These are phyloP conservation scores for Cerrena zonata DNA, from an alignment of 1,284 basidiomycete genomes.

Conservation along the genomic window DNA sequence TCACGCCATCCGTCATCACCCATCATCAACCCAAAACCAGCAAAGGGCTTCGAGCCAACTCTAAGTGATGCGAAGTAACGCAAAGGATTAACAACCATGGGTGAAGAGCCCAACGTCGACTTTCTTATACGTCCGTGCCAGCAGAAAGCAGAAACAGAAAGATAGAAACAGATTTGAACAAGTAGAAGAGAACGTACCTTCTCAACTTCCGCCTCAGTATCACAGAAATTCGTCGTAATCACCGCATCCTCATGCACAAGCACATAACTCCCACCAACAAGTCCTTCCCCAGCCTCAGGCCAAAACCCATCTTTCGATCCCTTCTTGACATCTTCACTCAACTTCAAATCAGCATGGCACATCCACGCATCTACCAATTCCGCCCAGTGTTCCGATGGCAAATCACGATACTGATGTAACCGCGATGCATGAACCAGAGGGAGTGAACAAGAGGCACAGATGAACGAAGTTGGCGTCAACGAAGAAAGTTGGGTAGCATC, in stretches of 20 bases:
- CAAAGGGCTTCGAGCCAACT: conserved; percentile 40
- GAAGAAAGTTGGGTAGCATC: conserved; percentile 60
- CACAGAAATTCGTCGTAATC: conserved; percentile 48
- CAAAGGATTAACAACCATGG: conserved; percentile 48
- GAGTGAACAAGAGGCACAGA: conserved; percentile 72
- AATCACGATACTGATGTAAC: conserved; percentile 61
- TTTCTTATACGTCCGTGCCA: conserved; percentile 76
- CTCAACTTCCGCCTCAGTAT: conserved; percentile 25
- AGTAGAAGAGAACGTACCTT: conserved; percentile 49
- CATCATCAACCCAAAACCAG: conserved; percentile 39
- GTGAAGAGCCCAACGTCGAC: conserved; percentile 69
- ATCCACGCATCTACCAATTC: conserved; percentile 97
- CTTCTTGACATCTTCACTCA: conserved; percentile 64
- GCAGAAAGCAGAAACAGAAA: conserved; percentile 26
- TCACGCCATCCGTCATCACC: conserved; percentile 22
- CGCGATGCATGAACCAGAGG: conserved; percentile 54
- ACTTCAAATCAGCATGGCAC: conserved; percentile 87
- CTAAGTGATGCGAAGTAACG: conserved; percentile 15
- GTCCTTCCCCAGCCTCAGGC: conserved; percentile 63
- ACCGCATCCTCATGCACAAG: conserved; percentile 64
- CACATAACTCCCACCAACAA: conserved; percentile 83
- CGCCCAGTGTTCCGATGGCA: conserved; percentile 94
- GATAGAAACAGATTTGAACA: conserved; percentile 3
- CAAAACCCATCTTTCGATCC: conserved; percentile 72
- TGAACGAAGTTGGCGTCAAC: conserved; percentile 54